Evolutionary conservation across 2,329 filamentous ascomycete genomes (phyloP).

Genomic region (Graphilbum ipis-grandicollis): DNA sequence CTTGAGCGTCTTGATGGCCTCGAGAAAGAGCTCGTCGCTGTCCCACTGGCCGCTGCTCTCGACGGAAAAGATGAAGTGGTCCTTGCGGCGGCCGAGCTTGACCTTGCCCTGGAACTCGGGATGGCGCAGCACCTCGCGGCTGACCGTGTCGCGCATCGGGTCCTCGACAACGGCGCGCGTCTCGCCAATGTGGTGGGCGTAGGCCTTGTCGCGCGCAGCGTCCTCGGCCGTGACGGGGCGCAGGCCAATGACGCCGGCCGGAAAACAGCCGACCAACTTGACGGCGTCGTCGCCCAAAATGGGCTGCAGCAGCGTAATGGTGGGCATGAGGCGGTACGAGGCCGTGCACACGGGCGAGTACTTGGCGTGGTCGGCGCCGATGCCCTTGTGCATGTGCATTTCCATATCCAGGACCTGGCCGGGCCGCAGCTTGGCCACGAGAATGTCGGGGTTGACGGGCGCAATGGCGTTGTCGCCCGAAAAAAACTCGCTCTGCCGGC

Average conservation of each 20-base stretch:
- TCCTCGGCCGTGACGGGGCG: slow-evolving; percentile 55
- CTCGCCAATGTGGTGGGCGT: slow-evolving; percentile 62
- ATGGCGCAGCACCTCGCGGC: slow-evolving; percentile 79
- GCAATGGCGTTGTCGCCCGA: slow-evolving; percentile 48
- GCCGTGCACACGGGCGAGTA: slow-evolving; percentile 94
- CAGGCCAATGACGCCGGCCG: slow-evolving; percentile 68
- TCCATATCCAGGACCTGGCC: slow-evolving; percentile 73
- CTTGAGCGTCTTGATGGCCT: slow-evolving; percentile 72
- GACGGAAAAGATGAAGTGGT: slow-evolving; percentile 94
- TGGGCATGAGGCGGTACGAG: slow-evolving; percentile 77
- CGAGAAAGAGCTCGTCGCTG: slow-evolving; percentile 83
- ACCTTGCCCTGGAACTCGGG: slow-evolving; percentile 91
- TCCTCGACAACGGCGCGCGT: slow-evolving; percentile 75
- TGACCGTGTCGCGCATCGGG: slow-evolving; percentile 88
- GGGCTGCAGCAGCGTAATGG: slow-evolving; percentile 66
- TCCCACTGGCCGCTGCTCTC: slow-evolving; percentile 94
- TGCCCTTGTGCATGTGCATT: slow-evolving; percentile 89
- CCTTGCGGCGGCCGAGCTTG: slow-evolving; percentile 71
- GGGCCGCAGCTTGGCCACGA: slow-evolving; percentile 85
- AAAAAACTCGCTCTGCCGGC: slow-evolving; percentile 55
- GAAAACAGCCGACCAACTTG: slow-evolving; percentile 85
- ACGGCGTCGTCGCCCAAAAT: slow-evolving; percentile 75
- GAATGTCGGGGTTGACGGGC: slow-evolving; percentile 77
- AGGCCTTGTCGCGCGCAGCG: slow-evolving; percentile 42
- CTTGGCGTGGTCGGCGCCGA: slow-evolving; percentile 88